phyloP scores from a whole-genome alignment of 2,329 filamentous ascomycete species.

The Fonsecaea monophora region DNA sequence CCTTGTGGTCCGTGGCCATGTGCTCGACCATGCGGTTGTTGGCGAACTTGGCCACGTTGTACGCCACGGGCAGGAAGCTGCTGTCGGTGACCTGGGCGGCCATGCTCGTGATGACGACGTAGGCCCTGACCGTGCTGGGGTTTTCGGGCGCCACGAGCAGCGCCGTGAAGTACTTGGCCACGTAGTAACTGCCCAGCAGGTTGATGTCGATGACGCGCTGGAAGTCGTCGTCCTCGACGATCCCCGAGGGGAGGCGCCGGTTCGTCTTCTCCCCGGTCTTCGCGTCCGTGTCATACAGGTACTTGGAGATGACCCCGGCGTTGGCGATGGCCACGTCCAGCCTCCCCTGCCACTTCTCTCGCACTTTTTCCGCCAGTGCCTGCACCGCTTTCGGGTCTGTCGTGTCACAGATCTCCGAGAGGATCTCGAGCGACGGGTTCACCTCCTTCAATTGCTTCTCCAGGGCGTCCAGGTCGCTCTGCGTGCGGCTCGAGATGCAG shows the following conservation, averaged over 20 bases:
- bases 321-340: slow-evolving; percentile 49
- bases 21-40: slow-evolving; percentile 32
- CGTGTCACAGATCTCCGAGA: slow-evolving; percentile 28
- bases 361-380: slow-evolving; percentile 41
- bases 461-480: slow-evolving; percentile 38
- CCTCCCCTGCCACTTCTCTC: slow-evolving; percentile 41
- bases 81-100: slow-evolving; percentile 22
- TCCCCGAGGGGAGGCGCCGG: slow-evolving; percentile 27
- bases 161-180: slow-evolving; percentile 36
- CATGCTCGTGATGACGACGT: slow-evolving; percentile 29
- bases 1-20: slow-evolving; percentile 30
- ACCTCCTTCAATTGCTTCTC: slow-evolving; percentile 41
- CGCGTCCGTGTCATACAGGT: slow-evolving; percentile 31
- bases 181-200: slow-evolving; percentile 31
- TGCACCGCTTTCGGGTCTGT: slow-evolving; percentile 43
- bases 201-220: slow-evolving; percentile 31
- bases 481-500: slow-evolving; percentile 44
- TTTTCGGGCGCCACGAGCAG: slow-evolving; percentile 23
- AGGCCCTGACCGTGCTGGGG: slow-evolving; percentile 20
- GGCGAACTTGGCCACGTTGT: slow-evolving; percentile 33
- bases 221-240: slow-evolving; percentile 36
- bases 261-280: slow-evolving; percentile 31
- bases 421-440: slow-evolving; percentile 44
- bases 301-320: slow-evolving; percentile 41
- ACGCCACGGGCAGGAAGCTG: slow-evolving; percentile 27